Evolutionary conservation across 164 flowering plant species (phyloP).

Genomic region (Paratinospora sagittata): DNA sequence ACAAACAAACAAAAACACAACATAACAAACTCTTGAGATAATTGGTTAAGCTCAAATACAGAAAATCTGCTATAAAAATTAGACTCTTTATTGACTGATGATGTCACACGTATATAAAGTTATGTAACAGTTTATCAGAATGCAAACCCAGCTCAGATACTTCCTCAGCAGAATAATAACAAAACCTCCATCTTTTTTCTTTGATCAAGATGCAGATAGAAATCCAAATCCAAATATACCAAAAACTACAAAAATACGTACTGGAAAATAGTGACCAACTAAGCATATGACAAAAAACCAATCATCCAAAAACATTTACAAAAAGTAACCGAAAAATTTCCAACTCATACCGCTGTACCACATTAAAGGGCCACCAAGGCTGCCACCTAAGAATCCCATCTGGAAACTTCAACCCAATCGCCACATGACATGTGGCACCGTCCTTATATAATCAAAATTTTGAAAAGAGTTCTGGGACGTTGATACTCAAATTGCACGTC

Average conservation of each 20-base stretch:
- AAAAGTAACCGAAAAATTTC: too few species aligned
- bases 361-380: background rate
- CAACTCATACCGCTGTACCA: too few species aligned
- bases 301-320: too few species aligned
- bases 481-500: too few species aligned
- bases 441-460: too few species aligned
- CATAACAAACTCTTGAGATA: background rate
- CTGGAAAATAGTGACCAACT: background rate
- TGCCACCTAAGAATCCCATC: background rate
- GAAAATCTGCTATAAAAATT: constrained; percentile 1
- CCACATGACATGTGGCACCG: background rate
- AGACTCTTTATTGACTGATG: background rate
- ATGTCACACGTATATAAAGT: background rate
- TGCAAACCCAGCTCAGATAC: background rate
- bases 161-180: background rate
- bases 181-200: background rate
- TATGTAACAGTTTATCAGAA: background rate
- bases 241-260: too few species aligned
- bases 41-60: background rate
- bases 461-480: too few species aligned
- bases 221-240: too few species aligned
- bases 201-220: background rate
- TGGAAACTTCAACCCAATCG: background rate
- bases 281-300: too few species aligned
- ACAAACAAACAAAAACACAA: background rate